Percentiles rank a stretch among this genome's conserved stretches.
Conservation (phyloP, 106 monocot genomes). For the Cymbidium sinense region DNA sequence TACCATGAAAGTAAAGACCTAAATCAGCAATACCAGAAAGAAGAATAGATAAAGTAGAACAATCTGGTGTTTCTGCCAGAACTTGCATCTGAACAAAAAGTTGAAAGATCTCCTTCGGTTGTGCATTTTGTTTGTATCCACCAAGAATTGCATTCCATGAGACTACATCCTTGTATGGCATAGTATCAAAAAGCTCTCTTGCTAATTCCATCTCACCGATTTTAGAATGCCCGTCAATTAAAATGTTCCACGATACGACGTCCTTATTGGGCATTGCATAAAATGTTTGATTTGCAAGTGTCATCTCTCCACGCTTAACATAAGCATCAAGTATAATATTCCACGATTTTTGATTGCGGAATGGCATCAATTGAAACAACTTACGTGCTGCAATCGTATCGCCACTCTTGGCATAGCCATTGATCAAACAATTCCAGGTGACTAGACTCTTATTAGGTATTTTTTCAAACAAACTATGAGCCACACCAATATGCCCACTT, state of each 20-base stretch:
- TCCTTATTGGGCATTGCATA: conserved; percentile 16
- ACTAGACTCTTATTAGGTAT: conserved; percentile 10
- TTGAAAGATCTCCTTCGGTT: conserved; percentile 29
- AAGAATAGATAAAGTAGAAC: conserved; percentile 37
- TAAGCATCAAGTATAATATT: conserved; percentile 18
- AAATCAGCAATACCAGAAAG: conserved; percentile 51
- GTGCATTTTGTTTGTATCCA: conserved; percentile 36
- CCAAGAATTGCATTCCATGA: conserved; percentile 51
- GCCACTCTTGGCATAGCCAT: conserved; percentile 13
- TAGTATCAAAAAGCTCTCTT: conserved; percentile 17
- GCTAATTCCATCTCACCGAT: conserved; percentile 9
- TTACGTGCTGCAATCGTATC: conserved; percentile 9
- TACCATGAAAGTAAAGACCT: conserved; percentile 31
- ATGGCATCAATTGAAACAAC: conserved; percentile 21
- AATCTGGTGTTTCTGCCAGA: conserved; percentile 23
- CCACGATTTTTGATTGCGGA: conserved; percentile 12
- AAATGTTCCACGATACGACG: conserved; percentile 16
- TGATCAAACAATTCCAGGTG: conserved; percentile 17
- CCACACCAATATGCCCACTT: conserved; percentile 10
- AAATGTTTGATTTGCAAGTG: conserved; percentile 7
- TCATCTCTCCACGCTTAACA: conserved; percentile 12
- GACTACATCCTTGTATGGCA: conserved; percentile 18
- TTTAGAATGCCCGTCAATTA: conserved; percentile 14
- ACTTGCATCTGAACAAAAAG: conserved; percentile 27
- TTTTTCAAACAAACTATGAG: conserved; percentile 24